Evolutionary conservation across 1,139 yeast species (phyloP).

Genomic region (Ashbya aceris): DNA sequence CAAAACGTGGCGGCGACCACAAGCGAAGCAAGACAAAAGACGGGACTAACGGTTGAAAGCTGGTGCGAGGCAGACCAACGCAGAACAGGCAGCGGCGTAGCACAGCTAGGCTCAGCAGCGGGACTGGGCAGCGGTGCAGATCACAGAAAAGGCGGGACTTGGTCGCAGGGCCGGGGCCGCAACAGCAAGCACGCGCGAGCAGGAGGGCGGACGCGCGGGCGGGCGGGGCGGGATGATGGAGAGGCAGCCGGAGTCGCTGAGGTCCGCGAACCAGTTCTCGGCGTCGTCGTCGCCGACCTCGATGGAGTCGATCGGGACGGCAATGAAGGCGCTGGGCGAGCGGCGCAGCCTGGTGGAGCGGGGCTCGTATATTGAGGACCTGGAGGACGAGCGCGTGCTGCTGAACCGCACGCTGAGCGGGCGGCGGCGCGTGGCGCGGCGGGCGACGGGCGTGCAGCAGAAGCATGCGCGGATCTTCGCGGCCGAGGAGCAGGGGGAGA

Average conservation of each 20-base stretch:
- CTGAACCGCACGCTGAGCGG: slow-evolving; percentile 10
- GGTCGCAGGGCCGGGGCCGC: no score
- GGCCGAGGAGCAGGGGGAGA: slow-evolving; percentile 1
- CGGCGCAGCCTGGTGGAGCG: slow-evolving; percentile 9
- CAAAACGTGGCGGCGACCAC: no score
- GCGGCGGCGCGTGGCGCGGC: slow-evolving; percentile 1
- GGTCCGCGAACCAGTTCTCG: slow-evolving; percentile 2
- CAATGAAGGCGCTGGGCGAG: background rate
- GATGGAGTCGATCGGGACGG: slow-evolving; percentile 7
- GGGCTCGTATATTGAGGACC: slow-evolving; percentile 23
- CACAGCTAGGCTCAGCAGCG: no score
- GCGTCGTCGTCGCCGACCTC: slow-evolving; percentile 10
- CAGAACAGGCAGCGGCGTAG: no score
- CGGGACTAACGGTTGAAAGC: no score
- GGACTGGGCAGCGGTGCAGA: no score
- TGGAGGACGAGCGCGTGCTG: slow-evolving; percentile 8
- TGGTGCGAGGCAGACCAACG: no score
- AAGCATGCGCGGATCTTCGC: background rate
- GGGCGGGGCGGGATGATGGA: background rate
- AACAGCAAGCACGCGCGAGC: background rate
- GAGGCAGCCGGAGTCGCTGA: slow-evolving; percentile 3
- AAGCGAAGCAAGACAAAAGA: no score
- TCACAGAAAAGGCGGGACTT: no score
- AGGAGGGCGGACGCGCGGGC: background rate
- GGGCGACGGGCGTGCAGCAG: background rate